These are phyloP conservation scores for Takashimella tepidaria DNA, from an alignment of 1,284 basidiomycete species.

Conservation along the genomic window DNA sequence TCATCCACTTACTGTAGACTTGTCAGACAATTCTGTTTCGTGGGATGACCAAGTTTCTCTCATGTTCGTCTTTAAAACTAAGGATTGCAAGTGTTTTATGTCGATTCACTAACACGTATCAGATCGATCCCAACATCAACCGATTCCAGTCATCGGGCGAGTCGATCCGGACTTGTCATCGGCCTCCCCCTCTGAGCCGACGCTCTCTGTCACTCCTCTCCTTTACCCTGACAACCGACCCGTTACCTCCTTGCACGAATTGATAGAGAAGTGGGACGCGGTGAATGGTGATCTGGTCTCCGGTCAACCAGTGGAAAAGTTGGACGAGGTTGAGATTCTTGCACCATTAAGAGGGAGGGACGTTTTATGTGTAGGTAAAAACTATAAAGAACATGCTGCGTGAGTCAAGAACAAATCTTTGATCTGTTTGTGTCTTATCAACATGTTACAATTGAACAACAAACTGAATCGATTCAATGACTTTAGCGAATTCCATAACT, in stretches of 20 bases:
- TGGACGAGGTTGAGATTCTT: conserved; percentile 23
- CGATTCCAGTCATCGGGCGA: conserved; percentile 11
- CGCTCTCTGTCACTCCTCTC: conserved; percentile 20
- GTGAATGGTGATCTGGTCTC: conserved; percentile 9
- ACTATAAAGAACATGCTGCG: conserved; percentile 33
- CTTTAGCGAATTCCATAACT: conserved; percentile 32
- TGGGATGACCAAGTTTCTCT: conserved; percentile 1
- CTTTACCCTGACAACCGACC: conserved; percentile 19
- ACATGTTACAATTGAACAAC: too few species aligned
- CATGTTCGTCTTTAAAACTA: background rate
- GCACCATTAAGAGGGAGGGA: conserved; percentile 32
- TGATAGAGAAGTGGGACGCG: conserved; percentile 28
- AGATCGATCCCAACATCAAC: conserved; percentile 14
- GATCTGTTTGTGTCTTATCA: too few species aligned
- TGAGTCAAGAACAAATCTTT: conserved; percentile 8
- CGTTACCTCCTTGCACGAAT: conserved; percentile 16
- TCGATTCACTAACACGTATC: background rate
- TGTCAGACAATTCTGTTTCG: too few species aligned
- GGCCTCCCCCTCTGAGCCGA: background rate
- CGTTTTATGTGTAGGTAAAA: conserved; percentile 35
- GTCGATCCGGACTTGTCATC: conserved; percentile 7
- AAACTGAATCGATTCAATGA: too few species aligned
- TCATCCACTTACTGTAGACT: too few species aligned
- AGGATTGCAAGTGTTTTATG: background rate
- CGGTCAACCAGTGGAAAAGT: conserved; percentile 13